Percentiles rank a stretch among this genome's conserved stretches.
These are phyloP conservation scores for Tuber magnatum DNA, from an alignment of 495 filamentous ascomycete species.

Conservation along the genomic window DNA sequence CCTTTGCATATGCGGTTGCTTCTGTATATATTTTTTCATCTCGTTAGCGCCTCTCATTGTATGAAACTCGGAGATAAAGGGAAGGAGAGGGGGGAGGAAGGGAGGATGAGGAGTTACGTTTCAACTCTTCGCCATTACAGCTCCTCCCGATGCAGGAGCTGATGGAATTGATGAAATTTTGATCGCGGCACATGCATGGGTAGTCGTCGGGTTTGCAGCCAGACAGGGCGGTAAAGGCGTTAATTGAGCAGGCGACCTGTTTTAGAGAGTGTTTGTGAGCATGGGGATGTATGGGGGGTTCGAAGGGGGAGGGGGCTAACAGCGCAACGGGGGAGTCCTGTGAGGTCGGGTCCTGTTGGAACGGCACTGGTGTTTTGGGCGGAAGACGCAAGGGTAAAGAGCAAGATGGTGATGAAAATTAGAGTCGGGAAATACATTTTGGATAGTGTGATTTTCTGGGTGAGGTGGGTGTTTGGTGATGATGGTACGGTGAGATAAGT, in stretches of 20 bases:
- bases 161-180: not conserved
- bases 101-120: not conserved
- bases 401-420: not conserved
- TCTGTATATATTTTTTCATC: not conserved
- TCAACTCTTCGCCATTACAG: not conserved
- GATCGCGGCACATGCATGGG: not conserved
- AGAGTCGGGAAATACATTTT: not conserved
- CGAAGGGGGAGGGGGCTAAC: not conserved
- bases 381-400: not conserved
- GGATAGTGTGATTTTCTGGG: not conserved
- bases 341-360: not conserved
- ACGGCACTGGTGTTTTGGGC: not conserved
- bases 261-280: not conserved
- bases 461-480: not conserved
- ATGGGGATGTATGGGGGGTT: not conserved
- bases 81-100: not conserved
- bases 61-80: not conserved
- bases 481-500: not conserved
- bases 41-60: not conserved
- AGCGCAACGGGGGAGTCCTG: not conserved
- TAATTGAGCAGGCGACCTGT: not conserved
- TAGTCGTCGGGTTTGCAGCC: not conserved
- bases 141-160: not conserved
- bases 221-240: not conserved
- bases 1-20: not conserved